Conservation (phyloP, 2,329 filamentous ascomycete species). For the Penicillium digitatum region DNA sequence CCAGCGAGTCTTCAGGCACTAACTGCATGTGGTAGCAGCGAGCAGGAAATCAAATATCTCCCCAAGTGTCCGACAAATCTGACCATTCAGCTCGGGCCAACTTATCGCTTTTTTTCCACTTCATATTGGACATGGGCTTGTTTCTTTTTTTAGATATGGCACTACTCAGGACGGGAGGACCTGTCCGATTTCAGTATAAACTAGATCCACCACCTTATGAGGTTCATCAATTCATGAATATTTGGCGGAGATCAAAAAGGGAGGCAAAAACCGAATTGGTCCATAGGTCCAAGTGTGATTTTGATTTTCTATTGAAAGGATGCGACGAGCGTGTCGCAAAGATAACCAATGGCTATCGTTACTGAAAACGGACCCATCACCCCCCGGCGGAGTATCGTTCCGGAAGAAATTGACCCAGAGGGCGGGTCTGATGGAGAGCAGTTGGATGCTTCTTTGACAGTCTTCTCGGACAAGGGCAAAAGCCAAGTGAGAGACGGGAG, state of each 20-base stretch:
- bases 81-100: not conserved
- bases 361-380: conserved; percentile 24
- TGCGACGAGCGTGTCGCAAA: conserved; percentile 9
- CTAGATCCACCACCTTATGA: not conserved
- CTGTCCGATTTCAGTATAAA: not conserved
- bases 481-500: conserved; percentile 32
- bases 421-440: conserved; percentile 40
- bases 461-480: conserved; percentile 27
- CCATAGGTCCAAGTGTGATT: too few species aligned
- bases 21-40: too few species aligned
- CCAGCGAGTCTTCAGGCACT: too few species aligned
- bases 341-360: conserved; percentile 7
- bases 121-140: not conserved
- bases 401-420: conserved; percentile 20
- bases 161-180: not conserved
- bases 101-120: not conserved
- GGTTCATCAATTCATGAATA: not conserved
- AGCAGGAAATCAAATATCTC: not conserved
- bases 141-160: not conserved
- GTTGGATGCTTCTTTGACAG: conserved; percentile 44
- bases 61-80: too few species aligned
- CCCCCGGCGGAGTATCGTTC: conserved; percentile 12
- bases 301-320: not conserved
- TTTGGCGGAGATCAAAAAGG: too few species aligned
- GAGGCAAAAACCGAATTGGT: too few species aligned